Conservation (phyloP, 371 early-diverging fungal genomes). For the Pancytospora philotis region DNA sequence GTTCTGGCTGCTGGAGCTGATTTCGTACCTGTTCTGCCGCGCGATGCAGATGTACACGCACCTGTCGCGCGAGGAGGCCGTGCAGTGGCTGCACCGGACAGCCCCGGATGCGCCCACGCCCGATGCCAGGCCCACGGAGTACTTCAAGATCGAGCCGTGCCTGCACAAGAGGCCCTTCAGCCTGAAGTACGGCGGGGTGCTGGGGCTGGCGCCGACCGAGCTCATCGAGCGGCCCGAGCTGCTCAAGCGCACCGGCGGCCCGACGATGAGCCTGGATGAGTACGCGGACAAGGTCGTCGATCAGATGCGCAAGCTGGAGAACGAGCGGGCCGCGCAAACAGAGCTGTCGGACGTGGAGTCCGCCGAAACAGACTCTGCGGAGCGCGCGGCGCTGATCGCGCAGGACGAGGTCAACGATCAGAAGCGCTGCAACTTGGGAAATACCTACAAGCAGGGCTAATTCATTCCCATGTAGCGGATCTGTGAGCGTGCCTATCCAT, state of each 20-base stretch:
- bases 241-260: slow-evolving; percentile 28
- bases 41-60: background rate
- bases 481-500: no score
- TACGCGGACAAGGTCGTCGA: slow-evolving; percentile 30
- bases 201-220: background rate
- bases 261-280: slow-evolving; percentile 43
- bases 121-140: background rate
- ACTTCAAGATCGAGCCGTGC: background rate
- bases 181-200: background rate
- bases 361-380: background rate
- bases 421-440: background rate
- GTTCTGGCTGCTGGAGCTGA: background rate
- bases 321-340: background rate
- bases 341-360: background rate
- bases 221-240: background rate
- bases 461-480: background rate
- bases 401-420: background rate
- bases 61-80: background rate
- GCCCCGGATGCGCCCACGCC: background rate
- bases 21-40: background rate
- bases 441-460: background rate
- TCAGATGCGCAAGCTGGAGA: background rate
- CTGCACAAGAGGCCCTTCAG: background rate
- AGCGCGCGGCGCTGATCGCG: background rate
- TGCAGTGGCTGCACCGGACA: no score